Evolutionary conservation across 148 eudicot genomes (phyloP), one percentile per base, ranked within the genome.

Genomic region (Rhododendron williamsianum): DNA sequence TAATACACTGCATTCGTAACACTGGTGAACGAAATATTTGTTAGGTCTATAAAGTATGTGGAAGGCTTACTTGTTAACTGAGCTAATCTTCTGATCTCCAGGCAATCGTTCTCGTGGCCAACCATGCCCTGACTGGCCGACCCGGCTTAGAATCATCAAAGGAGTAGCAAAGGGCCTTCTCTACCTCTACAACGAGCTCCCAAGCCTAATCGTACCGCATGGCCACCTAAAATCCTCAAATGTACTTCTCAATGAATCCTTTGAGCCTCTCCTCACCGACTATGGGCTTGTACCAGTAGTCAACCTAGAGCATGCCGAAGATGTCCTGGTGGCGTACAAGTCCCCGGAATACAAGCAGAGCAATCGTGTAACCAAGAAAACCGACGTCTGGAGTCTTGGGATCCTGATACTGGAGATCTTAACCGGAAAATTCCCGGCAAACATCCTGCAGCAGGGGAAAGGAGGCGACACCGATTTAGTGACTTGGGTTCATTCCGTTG

Each of bases 201-300:
- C 96, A 0, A 73, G 89, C 87, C 81, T 94, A 81, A 86, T 92
- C 1, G 88, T 92, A 43, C 95, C 98, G 1, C 98, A 97, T 56
- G 98, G 98, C 1, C 98, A 97, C 90, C 94, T 95, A 1, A 97
- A 97, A 82, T 97, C 98, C 76, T 94, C 98, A 25, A 97, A 97
- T 76, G 94, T 97, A 4, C 91, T 97, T 33, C 89, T 97, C 5
- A 87, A 86, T 48, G 84, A 72, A 2, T 67, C 87, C n/a, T 87
- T 21, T 19, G 91, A 93, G 36, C 94, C 99, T 2, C 49, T 91
- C 27, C 86, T 97, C 63, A 84, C 89, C 1, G 99, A 95, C 85
- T 97, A 95, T 27, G 98, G 90, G 2, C 84, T 97, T 6, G 83
- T 90, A 1, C 96, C 98, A 0, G 87, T 97, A 45, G 92, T 94